These are phyloP conservation scores for Solanum virginianum DNA, from an alignment of 257 asterid species.

Conservation along the genomic window DNA sequence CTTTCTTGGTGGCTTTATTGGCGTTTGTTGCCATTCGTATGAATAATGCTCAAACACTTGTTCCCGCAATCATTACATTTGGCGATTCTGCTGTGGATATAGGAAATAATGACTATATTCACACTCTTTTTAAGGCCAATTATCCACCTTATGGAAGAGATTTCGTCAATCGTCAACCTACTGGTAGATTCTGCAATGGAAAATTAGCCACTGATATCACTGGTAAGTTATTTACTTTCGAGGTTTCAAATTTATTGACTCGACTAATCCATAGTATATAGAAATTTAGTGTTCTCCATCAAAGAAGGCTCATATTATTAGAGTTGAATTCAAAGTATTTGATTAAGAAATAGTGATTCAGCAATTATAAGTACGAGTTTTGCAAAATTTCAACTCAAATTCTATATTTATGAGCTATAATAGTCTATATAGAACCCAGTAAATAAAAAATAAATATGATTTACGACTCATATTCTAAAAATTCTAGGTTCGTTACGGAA, in stretches of 20 bases:
- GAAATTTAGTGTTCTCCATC: neutral
- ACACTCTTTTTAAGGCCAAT: slow-evolving; percentile 56
- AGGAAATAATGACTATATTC: slow-evolving; percentile 72
- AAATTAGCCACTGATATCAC: slow-evolving; percentile 85
- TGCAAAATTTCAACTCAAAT: neutral
- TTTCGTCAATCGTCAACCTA: slow-evolving; percentile 42
- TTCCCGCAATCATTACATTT: slow-evolving; percentile 74
- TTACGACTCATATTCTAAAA: neutral
- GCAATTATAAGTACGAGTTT: neutral
- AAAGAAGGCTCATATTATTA: neutral
- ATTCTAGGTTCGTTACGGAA: neutral
- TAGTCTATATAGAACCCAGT: neutral
- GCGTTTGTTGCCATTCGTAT: slow-evolving; percentile 11
- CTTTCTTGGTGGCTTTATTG: slow-evolving; percentile 10
- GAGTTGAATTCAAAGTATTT: neutral
- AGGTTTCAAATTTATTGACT: neutral
- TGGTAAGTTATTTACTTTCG: slow-evolving; percentile 22
- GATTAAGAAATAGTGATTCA: neutral
- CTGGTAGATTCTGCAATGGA: slow-evolving; percentile 92
- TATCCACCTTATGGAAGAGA: slow-evolving; percentile 91
- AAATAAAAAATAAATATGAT: neutral
- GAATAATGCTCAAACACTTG: slow-evolving; percentile 40
- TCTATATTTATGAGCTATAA: neutral
- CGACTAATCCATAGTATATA: neutral
- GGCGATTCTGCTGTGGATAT: slow-evolving; percentile 81